Conservation (phyloP, 1,284 basidiomycete species). For the Meripilus lineatus region DNA sequence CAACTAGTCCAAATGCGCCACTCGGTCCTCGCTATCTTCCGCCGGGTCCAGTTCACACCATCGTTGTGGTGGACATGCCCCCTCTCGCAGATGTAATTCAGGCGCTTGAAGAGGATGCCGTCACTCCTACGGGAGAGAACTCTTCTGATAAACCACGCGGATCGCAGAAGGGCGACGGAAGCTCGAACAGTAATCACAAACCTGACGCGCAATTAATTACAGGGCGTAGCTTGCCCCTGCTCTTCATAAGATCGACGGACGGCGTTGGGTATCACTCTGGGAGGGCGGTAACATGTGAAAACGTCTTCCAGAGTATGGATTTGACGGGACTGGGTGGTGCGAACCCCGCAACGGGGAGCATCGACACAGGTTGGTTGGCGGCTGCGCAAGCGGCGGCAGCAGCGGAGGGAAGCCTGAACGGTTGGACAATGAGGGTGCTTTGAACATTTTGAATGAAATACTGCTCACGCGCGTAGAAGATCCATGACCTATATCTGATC, state of each 20-base stretch:
- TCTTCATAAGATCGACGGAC: slow-evolving; percentile 72
- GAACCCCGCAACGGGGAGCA: slow-evolving; percentile 14
- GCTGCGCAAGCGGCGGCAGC: slow-evolving; percentile 59
- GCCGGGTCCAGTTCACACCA: slow-evolving; percentile 55
- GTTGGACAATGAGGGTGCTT: slow-evolving; percentile 73
- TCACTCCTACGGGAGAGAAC: slow-evolving; percentile 39
- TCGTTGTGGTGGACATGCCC: slow-evolving; percentile 77
- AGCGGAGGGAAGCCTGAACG: slow-evolving; percentile 52
- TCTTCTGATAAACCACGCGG: slow-evolving; percentile 2
- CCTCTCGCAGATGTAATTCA: slow-evolving; percentile 65
- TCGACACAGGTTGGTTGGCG: slow-evolving; percentile 48
- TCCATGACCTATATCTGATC: too few relatives aligned
- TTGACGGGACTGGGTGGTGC: slow-evolving; percentile 27
- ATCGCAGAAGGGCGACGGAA: slow-evolving; percentile 13
- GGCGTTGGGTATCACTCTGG: slow-evolving; percentile 84
- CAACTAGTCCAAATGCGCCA: neutral
- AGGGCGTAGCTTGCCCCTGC: slow-evolving; percentile 60
- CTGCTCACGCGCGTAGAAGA: too few relatives aligned
- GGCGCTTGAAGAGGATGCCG: slow-evolving; percentile 63
- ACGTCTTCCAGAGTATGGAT: slow-evolving; percentile 67
- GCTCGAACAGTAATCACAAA: slow-evolving; percentile 13
- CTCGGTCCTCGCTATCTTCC: slow-evolving; percentile 4
- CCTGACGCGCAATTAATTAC: slow-evolving; percentile 30
- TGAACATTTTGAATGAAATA: too few relatives aligned
- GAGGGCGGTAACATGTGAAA: slow-evolving; percentile 78